phyloP scores from a whole-genome alignment of 805 yeast species.

The Maudiozyma serrabonitensis region DNA sequence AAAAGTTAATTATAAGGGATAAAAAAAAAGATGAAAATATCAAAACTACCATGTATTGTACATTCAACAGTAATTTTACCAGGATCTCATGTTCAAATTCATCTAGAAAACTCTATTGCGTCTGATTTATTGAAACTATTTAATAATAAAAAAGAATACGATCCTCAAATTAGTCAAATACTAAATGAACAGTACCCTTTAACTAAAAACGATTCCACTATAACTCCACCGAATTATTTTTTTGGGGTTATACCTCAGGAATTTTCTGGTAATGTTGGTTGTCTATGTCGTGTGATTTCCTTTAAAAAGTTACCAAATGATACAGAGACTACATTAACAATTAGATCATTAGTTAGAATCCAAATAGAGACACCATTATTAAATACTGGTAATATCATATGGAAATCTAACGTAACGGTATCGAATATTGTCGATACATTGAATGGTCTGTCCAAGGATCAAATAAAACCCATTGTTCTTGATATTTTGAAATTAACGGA shows the following conservation, averaged over 20 bases:
- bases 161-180: neutral
- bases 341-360: conserved; percentile 15
- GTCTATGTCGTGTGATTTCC: neutral
- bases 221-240: neutral
- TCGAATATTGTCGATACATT: conserved; percentile 1
- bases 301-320: conserved; percentile 8
- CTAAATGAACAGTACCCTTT: neutral
- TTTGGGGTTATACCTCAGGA: neutral
- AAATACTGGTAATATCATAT: conserved; percentile 10
- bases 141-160: neutral
- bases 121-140: neutral
- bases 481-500: neutral
- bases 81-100: neutral
- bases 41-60: neutral
- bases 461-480: neutral
- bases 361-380: conserved; percentile 9
- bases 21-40: neutral
- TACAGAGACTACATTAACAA: conserved; percentile 9
- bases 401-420: conserved; percentile 7
- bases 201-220: neutral
- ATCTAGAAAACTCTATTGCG: neutral
- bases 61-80: neutral
- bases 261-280: neutral
- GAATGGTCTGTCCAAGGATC: neutral
- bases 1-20: neutral